Evolutionary conservation across 495 filamentous ascomycete species (phyloP), one percentile per base, ranked within the genome.

Genomic region (Annulohypoxylon moriforme): DNA sequence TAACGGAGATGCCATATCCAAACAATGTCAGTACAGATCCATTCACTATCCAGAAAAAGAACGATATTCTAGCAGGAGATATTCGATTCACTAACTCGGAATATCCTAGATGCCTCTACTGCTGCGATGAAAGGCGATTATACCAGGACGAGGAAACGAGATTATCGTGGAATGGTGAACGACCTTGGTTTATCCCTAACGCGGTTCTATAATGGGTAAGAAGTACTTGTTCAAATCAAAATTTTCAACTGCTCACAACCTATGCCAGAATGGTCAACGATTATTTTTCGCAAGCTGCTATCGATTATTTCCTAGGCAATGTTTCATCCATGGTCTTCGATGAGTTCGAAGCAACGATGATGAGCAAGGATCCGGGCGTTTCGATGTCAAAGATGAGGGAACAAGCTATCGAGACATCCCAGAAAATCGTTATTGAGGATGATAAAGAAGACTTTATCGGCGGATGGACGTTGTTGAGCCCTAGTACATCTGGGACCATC

Each of bases 121-220:
- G 93, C 93, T 3, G 95, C 95, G 0, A 85, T 98, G 76, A 98
- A 98, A 78, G 95, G 95, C 4, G 96, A 98, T 79, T 98, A 93
- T 72, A 98, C 96, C 8, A 86, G 95, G 27, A 98, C 95, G 3
- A 85, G 89, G 38, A 96, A 96, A 82, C 90, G 95, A 27, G 90
- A 98, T 77, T 94, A 96, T 69, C 88, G 91, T n/a, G 95, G 95
- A 9, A 94, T 94, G 2, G 81, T 98, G 57, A 95, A 93, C n/a
- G 95, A 98, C 76, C 87, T 97, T n/a, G 91, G 93, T 0, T 81
- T 98, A 16, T 97, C 94, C 0, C 83, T 98, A 10, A 92, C 91
- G 10, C 82, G 92, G 20, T 88, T 89, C 64, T 89, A 88, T 63
- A 89, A 87, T 18, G 85, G 85, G 85, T 87, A 72, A 76, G 81